Percentiles rank a stretch among this genome's conserved stretches.
These are phyloP conservation scores for Pichia occidentalis DNA, from an alignment of 805 yeast species.

Conservation along the genomic window DNA sequence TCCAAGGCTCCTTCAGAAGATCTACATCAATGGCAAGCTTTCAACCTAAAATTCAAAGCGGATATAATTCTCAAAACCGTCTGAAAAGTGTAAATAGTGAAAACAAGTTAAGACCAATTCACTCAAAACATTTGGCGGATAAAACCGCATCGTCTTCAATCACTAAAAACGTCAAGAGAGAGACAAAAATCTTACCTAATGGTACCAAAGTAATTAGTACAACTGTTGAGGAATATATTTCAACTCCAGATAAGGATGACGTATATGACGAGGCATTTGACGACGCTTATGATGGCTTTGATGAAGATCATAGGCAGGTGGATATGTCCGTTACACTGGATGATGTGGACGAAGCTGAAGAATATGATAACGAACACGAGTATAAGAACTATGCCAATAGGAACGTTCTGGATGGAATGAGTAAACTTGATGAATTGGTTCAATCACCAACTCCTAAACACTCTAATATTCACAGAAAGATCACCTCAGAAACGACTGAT, in stretches of 20 bases:
- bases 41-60: background rate
- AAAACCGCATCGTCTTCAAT: constrained; percentile 2
- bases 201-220: constrained; percentile 15
- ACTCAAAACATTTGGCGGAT: background rate
- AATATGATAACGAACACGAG: constrained; percentile 1
- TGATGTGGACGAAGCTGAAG: constrained; percentile 5
- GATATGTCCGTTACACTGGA: constrained; percentile 10
- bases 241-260: constrained; percentile 22
- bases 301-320: constrained; percentile 6
- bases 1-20: constrained; percentile 5
- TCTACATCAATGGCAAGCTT: constrained; percentile 4
- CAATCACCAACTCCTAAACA: no score
- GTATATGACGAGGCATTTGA: constrained; percentile 4
- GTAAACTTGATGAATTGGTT: no score
- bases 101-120: no score
- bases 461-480: no score
- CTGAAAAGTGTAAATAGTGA: no score
- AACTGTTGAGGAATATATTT: constrained; percentile 16
- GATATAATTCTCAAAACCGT: no score
- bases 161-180: constrained; percentile 10
- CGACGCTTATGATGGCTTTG: constrained; percentile 9
- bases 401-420: constrained; percentile 7
- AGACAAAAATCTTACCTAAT: constrained; percentile 12
- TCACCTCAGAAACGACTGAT: no score
- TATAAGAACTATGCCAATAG: background rate